Base-by-base conservation (phyloP, 2,329 filamentous ascomycete species). In the Diaporthe velutina region DNA sequence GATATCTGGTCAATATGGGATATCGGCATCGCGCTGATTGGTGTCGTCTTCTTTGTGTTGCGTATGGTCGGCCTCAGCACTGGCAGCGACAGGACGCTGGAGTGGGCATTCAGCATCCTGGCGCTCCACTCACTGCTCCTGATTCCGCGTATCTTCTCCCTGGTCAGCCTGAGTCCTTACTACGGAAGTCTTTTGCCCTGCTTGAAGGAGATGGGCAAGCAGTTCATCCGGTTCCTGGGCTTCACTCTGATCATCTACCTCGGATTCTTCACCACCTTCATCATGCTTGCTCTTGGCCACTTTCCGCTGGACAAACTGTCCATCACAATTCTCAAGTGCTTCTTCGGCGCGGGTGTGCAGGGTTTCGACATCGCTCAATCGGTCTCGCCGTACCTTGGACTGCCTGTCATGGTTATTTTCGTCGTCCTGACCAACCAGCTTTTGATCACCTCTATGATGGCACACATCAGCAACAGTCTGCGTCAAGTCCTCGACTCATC, bases 1-100 rank as follows among this genome's bases (percentile, higher is more conserved):
- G 72, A 74, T 12, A 74, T 74, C 35, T 74, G 72, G 72, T 74
- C 72, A 19, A 38, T 74, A 33, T 74, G 72, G 72, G 72, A 74
- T 15, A 64, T 74, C 55, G 72, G 72, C 33, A 74, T 74, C 42
- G 42, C 68, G 9, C 35, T 74, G 5, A 64, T 74, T 22, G 72
- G 72, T 77, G 81, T 94, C 35, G 84, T 86, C 9, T 84, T 94
- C 8, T 94, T 74, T 48, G 72, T 74, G 33, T 57, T 74, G n/a
- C 72, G 72, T 1, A 61, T 74, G 64, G n/a, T 74, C 45, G 72
- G 72, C 33, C 35, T 74, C 25, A 28, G 33, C 55, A 74, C 28
- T n/a, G 66, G 66, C 15, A 57, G 60, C 45, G 72, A 61, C 19
- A 45, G 13, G 6, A 71, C 28, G 1, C 17, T 40, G 54, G 67